Percentiles rank a stretch among this genome's conserved stretches.
These are phyloP conservation scores for Lasiodiplodia gonubiensis DNA, from an alignment of 2,329 filamentous ascomycete genomes.

Conservation along the genomic window DNA sequence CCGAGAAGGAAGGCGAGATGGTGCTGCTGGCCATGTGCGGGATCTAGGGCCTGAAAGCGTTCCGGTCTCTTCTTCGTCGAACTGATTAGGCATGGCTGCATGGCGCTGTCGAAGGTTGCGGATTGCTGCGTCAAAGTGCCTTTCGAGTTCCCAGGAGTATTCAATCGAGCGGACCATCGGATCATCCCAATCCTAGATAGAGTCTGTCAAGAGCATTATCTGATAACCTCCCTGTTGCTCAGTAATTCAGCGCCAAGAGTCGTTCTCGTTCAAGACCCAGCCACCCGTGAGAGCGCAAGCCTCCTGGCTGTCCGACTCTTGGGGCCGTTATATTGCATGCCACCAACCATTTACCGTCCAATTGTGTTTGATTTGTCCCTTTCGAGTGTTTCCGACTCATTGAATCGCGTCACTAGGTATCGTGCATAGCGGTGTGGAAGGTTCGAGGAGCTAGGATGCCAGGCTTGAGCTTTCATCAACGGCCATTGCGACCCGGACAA, in stretches of 20 bases:
- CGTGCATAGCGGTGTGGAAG: neutral
- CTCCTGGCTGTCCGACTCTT: neutral
- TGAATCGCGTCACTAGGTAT: neutral
- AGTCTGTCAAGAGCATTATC: neutral
- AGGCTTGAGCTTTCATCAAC: neutral
- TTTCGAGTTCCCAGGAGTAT: neutral
- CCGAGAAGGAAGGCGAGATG: neutral
- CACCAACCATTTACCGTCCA: neutral
- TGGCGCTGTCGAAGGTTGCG: neutral
- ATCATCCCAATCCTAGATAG: neutral
- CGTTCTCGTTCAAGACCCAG: neutral
- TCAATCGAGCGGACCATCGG: neutral
- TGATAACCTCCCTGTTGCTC: neutral
- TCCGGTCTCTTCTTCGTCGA: neutral
- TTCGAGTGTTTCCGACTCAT: neutral
- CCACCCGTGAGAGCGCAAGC: neutral
- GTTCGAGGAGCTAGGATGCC: neutral
- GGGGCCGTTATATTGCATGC: neutral
- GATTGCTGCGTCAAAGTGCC: neutral
- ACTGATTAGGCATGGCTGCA: neutral
- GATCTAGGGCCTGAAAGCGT: neutral
- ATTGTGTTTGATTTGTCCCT: neutral
- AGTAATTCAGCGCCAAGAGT: neutral
- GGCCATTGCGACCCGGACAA: neutral
- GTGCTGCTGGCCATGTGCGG: constrained; percentile 1